Base-by-base conservation (phyloP, 2,329 filamentous ascomycete genomes). In the Diaporthe sp. region DNA sequence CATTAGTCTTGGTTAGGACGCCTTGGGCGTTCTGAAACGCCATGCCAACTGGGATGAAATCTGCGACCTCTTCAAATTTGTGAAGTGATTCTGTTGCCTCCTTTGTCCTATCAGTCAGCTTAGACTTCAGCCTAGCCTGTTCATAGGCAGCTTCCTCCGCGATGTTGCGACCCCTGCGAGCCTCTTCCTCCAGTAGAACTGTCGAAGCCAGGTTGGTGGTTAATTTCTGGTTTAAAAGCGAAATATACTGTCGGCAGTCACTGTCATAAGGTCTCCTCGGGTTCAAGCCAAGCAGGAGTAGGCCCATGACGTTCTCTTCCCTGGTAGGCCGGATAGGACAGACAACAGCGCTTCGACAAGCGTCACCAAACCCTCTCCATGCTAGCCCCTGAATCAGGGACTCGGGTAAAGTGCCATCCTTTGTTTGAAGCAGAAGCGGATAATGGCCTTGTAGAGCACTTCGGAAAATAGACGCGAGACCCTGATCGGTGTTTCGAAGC, bases 1-100 rank as follows among this genome's bases (percentile, higher is more conserved):
- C 90, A 79, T 95, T 95, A 76, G 92, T 93, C 80, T 93, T 95
- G 0, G 89, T 90, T 74, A 95, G 89, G 53, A 89, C 88, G 17
- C 93, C 93, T 67, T 88, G 85, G 2, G 88, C 86, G 79, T 94
- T 90, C 15, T 92, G 90, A 75, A 95, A 93, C 79, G 92, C 94
- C 84, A 95, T 92, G 25, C 93, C 94, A 1, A 94, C 91, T 0
- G 94, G 94, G 2, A 94, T 92, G 70, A 94, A 92, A 79, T 94
- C 92, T 2, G 93, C 92, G 83, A 95, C 92, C 7, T 91, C 87
- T 10, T 92, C 91, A 78, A 95, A 94, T 73, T 92, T 90, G 44
- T 90, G 90, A 74, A 93, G 90, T 59, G 89, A 87, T 75, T 88
- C 85, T n/a, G 85, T 85, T 3, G 87, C 84, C 77, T 89, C 86